Evolutionary conservation across 164 flowering plant species (phyloP), one percentile per base, ranked within the genome.

Genomic region (Pachysandra terminalis): DNA sequence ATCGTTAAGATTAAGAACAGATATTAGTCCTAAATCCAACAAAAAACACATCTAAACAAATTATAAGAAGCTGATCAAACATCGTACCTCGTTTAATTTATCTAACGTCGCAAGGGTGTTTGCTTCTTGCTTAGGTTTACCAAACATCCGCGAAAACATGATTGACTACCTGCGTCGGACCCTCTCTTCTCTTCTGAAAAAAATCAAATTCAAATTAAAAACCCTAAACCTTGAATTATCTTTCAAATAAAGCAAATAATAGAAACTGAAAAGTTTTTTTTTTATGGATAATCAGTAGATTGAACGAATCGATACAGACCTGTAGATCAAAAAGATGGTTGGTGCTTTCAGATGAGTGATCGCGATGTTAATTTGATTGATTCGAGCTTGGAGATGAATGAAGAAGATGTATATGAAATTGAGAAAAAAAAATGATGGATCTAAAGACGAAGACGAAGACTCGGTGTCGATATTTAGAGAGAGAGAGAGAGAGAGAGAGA

Each of bases 111-210:
- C 27, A 8, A 55, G 60, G 15, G 69, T 51, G 27, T 41, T 66
- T 2, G 48, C 21, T 53, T 66, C 69, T 19, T 56, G 61, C 26
- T 66, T 66, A 56, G 69, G 69, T 35, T 66, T 66, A 5, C 69
- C 61, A 35, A 66, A 66, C 19, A 66, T 54, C 32, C 69, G 61
- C 0, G 59, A n/a, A 66, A 66, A 66, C 69, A 66, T 66, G 61
- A 19, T 19, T 52, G 55, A 17, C 7, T 48, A 4, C 52, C 52
- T 12, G 15, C 3, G 15, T 12, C 8, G 52, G 10, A 52, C 51
- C n/a, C 55, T 52, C 55, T 52, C n/a, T 52, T 0, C 21, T 52
- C 55, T 52, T 16, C 51, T 52, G 0, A 52, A 3, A 52, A 19
- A 19, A 52, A 52, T 13, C 8, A 19, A 19, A 52, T 13, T 19